Base-by-base conservation (phyloP, 208 protist genomes). In the Trypanosoma theileri region DNA sequence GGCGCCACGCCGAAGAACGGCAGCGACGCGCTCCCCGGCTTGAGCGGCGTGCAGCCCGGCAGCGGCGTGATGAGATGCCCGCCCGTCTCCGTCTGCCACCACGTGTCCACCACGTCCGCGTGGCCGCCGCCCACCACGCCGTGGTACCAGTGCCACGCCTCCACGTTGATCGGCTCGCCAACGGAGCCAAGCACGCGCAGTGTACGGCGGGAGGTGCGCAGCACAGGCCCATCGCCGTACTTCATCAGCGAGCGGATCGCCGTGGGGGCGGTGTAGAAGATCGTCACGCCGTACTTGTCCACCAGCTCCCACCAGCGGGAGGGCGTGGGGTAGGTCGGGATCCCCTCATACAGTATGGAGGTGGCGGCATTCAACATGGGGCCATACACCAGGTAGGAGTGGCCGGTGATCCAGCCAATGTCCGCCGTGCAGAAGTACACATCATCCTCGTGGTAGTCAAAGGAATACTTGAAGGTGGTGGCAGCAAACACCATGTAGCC, bases 21-120 rank as follows among this genome's bases (percentile, higher is more conserved):
- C 22, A 97, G 68, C 14, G 95, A 92, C 4, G 97, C 97, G 21
- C 87, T 91, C 31, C 98, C 97, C 0, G 98, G 92, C 84, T 99
- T 99, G 52, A 82, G 81, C n/a, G 94, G 84, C 1, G 86, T 98
- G 59, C 82, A 94, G 60, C 97, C 97, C 6, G 98, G 97, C 48
- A 99, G 74, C 41, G 97, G 89, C 8, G 95, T 98, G 55, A 99
- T 91, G 75, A 99, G 89, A 85, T 98, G 92, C 26, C 98, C 96
- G 51, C 97, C 98, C 45, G 96, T 97, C 86, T 99, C 98, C 0
- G 98, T 99, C 85, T 99, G 98, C 98, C 98, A 99, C 77, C 89
- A 99, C 44, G 98, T 99, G 80, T 99, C 98, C 0, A 98, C 91
- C 48, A 99, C 90, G 19, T 93, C 71, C 75, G 89, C 97, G 41